Base-by-base conservation (phyloP, 805 yeast species). In the Candida xiaguanensis region DNA sequence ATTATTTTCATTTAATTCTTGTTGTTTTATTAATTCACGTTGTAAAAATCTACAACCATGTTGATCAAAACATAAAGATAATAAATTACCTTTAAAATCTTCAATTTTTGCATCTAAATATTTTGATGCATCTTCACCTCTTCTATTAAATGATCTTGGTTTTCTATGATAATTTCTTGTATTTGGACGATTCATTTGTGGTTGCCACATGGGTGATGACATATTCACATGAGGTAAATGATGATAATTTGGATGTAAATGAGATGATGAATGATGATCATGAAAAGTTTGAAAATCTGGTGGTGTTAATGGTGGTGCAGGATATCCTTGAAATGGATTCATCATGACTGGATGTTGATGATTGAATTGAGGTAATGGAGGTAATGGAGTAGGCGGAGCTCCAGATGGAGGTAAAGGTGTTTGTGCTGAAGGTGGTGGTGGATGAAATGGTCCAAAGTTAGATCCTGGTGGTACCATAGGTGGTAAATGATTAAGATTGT, bases 41-140 rank as follows among this genome's bases (percentile, higher is more conserved):
- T 91, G 99, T 46, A 91, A 66, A 58, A 85, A 89, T 43, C 99
- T 73, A 58, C 98, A 91, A 7, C 99, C 98, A 57, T 91, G 96
- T 64, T 91, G 98, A 58, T 91, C 99, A 55, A 82, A 87, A 65
- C 98, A 90, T 46, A 93, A 69, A 1, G 85, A 74, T 55, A 78
- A 85, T 38, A 91, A 82, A 42, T 80, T 81, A 33, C 88, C 88
- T 13, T 74, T 64, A 54, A 82, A 85, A 49, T 85, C 89, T 34
- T 73, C 78, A 45, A 85, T 63, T 34, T 75, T 70, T 14, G 89
- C 85, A 60, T 82, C 80, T 30, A 77, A 70, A 50, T 79, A 85
- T 54, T 77, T 78, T 5, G 86, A 65, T 2, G 85, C 85, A 53
- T 84, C 91, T 47, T 83, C 91, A 23, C 79, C 79, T 42, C 61